These are phyloP conservation scores for Stephania yunnanensis DNA, from an alignment of 164 flowering plant species.

Conservation along the genomic window DNA sequence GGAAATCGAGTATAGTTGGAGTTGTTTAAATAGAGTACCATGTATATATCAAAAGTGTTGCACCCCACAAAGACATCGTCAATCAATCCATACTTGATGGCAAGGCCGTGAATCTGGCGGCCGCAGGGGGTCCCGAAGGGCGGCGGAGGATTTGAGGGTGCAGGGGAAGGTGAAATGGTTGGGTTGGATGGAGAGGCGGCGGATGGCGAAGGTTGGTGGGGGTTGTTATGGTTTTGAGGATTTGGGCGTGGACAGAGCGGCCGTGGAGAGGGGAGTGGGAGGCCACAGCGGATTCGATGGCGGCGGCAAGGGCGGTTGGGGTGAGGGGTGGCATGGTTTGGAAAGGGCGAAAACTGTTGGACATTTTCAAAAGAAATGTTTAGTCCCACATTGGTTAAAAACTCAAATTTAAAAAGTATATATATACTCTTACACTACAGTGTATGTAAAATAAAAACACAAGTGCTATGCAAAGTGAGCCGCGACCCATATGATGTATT, in stretches of 20 bases:
- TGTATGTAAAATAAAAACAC: too few species aligned
- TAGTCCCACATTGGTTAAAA: too few species aligned
- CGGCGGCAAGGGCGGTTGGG: conserved; percentile 45
- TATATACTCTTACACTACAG: too few species aligned
- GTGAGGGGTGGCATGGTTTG: conserved; percentile 28
- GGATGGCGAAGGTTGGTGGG: conserved; percentile 50
- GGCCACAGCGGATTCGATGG: conserved; percentile 47
- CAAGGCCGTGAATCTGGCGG: conserved; percentile 56
- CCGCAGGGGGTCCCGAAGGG: conserved; percentile 35
- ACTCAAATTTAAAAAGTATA: too few species aligned
- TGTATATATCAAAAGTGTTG: conserved; percentile 73
- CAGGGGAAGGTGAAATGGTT: conserved; percentile 92
- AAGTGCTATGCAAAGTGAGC: too few species aligned
- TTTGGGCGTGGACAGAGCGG: conserved; percentile 64
- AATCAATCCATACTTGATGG: conserved; percentile 39
- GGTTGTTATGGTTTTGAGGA: conserved; percentile 42
- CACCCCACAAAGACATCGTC: conserved; percentile 66
- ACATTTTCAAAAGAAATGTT: too few species aligned
- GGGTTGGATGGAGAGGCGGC: conserved; percentile 42
- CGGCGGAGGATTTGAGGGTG: conserved; percentile 54
- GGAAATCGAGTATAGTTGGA: too few species aligned
- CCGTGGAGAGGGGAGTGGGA: conserved; percentile 47
- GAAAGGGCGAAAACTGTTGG: neutral
- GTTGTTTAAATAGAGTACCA: too few species aligned
- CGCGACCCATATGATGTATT: too few species aligned